Conservation (phyloP, 179 eudicot species). For the Patellifolia procumbens region DNA sequence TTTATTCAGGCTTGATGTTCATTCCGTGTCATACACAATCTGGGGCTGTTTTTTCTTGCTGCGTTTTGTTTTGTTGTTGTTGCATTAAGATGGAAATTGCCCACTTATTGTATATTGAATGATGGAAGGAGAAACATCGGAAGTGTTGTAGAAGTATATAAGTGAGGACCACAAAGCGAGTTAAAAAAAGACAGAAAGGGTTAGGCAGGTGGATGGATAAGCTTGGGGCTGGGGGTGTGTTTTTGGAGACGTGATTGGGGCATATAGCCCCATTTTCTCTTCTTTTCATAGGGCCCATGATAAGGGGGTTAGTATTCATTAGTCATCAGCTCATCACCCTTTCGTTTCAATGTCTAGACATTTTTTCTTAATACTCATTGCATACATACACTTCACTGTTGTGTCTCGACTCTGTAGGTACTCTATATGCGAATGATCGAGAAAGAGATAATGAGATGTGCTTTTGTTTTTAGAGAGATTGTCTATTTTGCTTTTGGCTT, state of each 20-base stretch:
- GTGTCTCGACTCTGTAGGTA: background rate
- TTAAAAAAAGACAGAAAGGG: background rate
- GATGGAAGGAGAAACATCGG: too few species aligned
- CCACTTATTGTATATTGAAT: too few species aligned
- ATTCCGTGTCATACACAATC: too few species aligned
- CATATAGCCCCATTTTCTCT: constrained; percentile 2
- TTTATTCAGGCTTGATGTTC: too few species aligned
- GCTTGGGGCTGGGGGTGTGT: background rate
- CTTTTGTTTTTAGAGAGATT: background rate
- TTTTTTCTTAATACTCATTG: background rate
- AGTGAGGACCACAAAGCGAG: constrained; percentile 2
- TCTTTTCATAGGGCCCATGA: background rate
- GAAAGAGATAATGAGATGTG: background rate
- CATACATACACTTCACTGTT: background rate
- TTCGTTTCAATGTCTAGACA: constrained; percentile 13
- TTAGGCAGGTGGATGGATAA: background rate
- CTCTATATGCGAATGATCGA: background rate
- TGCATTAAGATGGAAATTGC: too few species aligned
- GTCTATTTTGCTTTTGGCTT: background rate
- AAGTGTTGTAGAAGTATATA: too few species aligned
- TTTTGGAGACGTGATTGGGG: constrained; percentile 9
- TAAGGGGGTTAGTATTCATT: background rate
- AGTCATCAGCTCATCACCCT: constrained; percentile 5
- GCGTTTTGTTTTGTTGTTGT: too few species aligned
- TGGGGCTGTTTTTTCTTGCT: too few species aligned